A percentile compares a stretch with the other conserved stretches of the same genome.
Evolutionary conservation across 495 filamentous ascomycete genomes (phyloP).

Genomic region (Penicillium cosmopolitanum): DNA sequence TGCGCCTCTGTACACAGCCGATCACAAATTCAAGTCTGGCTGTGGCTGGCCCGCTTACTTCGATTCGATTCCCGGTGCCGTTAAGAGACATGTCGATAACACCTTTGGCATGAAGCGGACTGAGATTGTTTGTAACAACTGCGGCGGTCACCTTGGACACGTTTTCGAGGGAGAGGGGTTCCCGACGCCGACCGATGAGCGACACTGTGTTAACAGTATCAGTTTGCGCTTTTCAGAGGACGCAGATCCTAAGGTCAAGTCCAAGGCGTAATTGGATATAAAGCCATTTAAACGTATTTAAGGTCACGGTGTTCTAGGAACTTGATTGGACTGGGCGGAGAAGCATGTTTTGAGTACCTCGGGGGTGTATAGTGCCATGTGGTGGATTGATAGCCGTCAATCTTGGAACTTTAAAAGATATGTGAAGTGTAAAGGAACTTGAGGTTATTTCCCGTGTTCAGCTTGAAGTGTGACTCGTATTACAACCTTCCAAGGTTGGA

Average conservation of each 20-base stretch:
- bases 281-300: slow-evolving; percentile 3
- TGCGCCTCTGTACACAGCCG: slow-evolving; percentile 85
- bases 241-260: slow-evolving; percentile 42
- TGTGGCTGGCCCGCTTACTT: slow-evolving; percentile 99
- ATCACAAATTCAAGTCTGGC: slow-evolving; percentile 92
- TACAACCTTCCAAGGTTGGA: too few species aligned
- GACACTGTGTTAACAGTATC: slow-evolving; percentile 95
- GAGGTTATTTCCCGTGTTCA: too few species aligned
- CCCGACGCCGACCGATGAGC: slow-evolving; percentile 87
- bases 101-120: slow-evolving; percentile 82
- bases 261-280: slow-evolving; percentile 26
- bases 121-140: slow-evolving; percentile 92
- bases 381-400: neutral
- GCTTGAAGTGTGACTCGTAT: too few species aligned
- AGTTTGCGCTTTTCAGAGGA: slow-evolving; percentile 82
- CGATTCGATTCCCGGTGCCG: slow-evolving; percentile 87
- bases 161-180: slow-evolving; percentile 97
- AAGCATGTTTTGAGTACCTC: slow-evolving; percentile 3
- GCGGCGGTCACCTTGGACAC: slow-evolving; percentile 94
- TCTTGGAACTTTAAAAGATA: too few species aligned
- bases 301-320: slow-evolving; percentile 2
- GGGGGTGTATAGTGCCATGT: neutral
- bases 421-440: too few species aligned
- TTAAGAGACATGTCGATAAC: slow-evolving; percentile 75
- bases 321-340: neutral